These are phyloP conservation scores for Cladorrhinum samala DNA, from an alignment of 495 filamentous ascomycete species.

Conservation along the genomic window DNA sequence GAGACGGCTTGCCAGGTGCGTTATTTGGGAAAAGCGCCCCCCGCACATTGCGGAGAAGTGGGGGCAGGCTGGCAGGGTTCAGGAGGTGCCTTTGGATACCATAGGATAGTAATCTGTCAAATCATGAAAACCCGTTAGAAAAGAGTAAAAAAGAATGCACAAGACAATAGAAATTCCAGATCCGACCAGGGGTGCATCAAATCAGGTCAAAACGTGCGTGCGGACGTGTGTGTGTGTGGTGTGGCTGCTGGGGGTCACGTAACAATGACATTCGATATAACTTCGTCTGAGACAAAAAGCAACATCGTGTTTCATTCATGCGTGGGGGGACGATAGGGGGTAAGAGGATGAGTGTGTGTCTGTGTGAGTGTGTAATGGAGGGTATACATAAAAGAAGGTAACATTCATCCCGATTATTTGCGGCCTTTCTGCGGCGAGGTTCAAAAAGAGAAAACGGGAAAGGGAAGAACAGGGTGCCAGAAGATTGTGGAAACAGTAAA, in stretches of 20 bases:
- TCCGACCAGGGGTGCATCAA: too few relatives aligned
- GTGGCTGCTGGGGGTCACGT: slow-evolving; percentile 8
- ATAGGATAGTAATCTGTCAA: slow-evolving; percentile 63
- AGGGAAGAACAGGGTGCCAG: not conserved
- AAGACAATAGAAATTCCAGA: too few relatives aligned
- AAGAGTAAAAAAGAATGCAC: too few relatives aligned
- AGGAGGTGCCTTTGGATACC: slow-evolving; percentile 59
- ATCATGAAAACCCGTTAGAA: too few relatives aligned
- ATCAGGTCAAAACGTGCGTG: too few relatives aligned
- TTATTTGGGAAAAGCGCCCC: slow-evolving; percentile 76
- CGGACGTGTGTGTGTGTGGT: too few relatives aligned
- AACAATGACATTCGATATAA: not conserved
- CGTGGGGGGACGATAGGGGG: slow-evolving; percentile 22
- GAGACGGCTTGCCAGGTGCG: slow-evolving; percentile 42
- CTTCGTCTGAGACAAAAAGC: slow-evolving; percentile 8
- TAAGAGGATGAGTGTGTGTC: slow-evolving; percentile 3
- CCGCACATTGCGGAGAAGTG: slow-evolving; percentile 65
- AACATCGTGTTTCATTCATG: slow-evolving; percentile 18
- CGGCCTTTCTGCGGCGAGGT: not conserved
- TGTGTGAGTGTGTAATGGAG: slow-evolving; percentile 6
- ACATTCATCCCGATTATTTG: not conserved
- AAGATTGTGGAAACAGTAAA: not conserved
- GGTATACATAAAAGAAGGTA: not conserved
- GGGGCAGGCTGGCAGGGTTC: slow-evolving; percentile 62
- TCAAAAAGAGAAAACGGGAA: not conserved